Evolutionary conservation across 2,329 filamentous ascomycete genomes (phyloP).

Genomic region (Talaromyces piceae): DNA sequence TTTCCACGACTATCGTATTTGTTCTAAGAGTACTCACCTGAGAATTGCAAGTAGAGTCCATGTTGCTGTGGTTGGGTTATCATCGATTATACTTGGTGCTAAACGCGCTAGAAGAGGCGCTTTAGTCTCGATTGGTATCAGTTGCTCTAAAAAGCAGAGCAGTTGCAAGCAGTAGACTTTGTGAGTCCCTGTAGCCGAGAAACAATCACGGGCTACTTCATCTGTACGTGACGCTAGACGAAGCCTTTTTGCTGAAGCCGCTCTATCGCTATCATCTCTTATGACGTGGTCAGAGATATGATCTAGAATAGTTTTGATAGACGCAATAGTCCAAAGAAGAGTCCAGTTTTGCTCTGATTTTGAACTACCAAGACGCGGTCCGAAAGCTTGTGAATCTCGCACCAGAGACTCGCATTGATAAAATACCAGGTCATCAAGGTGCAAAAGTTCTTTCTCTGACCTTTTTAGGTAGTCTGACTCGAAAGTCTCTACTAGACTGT

Average conservation of each 20-base stretch:
- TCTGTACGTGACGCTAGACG: conserved; percentile 29
- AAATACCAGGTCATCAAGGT: conserved; percentile 68
- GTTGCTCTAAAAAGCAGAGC: conserved; percentile 44
- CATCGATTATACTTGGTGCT: conserved; percentile 56
- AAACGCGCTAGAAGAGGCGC: conserved; percentile 53
- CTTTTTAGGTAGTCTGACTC: conserved; percentile 70
- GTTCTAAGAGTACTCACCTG: conserved; percentile 48
- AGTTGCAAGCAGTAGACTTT: conserved; percentile 49
- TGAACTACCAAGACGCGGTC: conserved; percentile 27
- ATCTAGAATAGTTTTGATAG: conserved; percentile 32
- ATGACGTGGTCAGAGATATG: conserved; percentile 14
- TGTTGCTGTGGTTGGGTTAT: conserved; percentile 57
- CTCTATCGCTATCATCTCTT: conserved; percentile 9
- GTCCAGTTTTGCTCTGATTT: conserved; percentile 36
- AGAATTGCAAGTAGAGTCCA: conserved; percentile 83
- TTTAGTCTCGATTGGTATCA: conserved; percentile 46
- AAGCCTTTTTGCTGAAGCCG: conserved; percentile 26
- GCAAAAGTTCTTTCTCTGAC: conserved; percentile 62
- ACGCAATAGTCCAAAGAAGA: conserved; percentile 32
- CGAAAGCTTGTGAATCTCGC: conserved; percentile 30
- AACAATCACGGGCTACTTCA: conserved; percentile 30
- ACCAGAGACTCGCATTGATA: conserved; percentile 22
- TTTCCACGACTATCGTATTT: conserved; percentile 9
- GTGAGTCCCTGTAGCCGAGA: conserved; percentile 28
- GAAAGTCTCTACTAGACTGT: conserved; percentile 63